Evolutionary conservation across 768 basidiomycete genomes (phyloP), one percentile per base, ranked within the genome.

Genomic region (Imleria badia): DNA sequence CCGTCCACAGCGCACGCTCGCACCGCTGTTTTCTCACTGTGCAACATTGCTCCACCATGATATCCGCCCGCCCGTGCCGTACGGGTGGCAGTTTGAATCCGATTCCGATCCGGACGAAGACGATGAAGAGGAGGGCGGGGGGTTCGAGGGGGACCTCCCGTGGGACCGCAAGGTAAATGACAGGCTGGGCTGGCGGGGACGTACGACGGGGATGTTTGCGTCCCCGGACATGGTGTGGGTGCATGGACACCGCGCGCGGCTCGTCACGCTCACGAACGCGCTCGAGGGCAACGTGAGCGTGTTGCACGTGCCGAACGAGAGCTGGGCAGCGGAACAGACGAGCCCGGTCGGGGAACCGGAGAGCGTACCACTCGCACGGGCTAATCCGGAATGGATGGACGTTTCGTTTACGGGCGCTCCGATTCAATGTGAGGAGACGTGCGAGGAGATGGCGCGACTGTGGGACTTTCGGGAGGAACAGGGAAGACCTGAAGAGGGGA

Each of bases 141-240:
- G 65, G 3, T 65, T 51, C 19, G 74, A 84, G 59, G 66, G 60
- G 3, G 83, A 89, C 67, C 79, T 85, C 9, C 76, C 75, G 0
- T 93, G 86, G 81, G 80, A 83, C 15, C 75, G 79, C 31, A 91
- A 86, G 72, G 30, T 71, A 2, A 80, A 87, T 63, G 81, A 86
- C 55, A 72, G 81, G 5, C 59, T 90, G 17, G 73, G 83, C 39
- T 91, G 90, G 90, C 76, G 90, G 36, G 90, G 90, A 5, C 81
- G 81, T 39, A 87, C 82, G 42, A 90, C 89, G 0, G 90, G 89
- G 10, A 86, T 83, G 19, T 72, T 60, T 48, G 76, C 52, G 34
- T 62, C 69, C 15, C 51, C 63, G 2, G 50, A 59, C 1, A 71
- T 75, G 9, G 69, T 71, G 6, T 87, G 86, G 86, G 50, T 66